phyloP scores from a whole-genome alignment of 306 rosid species.

The Hippophae rhamnoides region DNA sequence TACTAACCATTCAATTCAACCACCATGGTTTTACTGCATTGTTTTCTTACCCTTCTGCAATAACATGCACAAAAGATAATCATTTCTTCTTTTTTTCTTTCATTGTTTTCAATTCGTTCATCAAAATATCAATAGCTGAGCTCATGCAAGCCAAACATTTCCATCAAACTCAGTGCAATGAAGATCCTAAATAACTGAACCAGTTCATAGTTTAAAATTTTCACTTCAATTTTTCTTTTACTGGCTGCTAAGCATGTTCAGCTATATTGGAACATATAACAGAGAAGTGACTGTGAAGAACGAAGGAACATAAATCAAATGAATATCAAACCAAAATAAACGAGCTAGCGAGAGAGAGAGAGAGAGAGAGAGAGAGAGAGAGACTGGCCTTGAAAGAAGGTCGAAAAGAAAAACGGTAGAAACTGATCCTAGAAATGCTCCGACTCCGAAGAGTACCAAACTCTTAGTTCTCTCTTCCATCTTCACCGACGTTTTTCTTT shows the following conservation, averaged over 20 bases:
- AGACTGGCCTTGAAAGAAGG: constrained; percentile 54
- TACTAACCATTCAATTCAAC: constrained; percentile 30
- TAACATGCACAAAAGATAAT: background rate
- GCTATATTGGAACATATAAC: background rate
- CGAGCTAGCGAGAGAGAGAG: background rate
- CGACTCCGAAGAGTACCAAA: constrained; percentile 56
- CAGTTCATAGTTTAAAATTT: background rate
- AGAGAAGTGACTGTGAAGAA: background rate
- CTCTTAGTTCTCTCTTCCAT: constrained; percentile 44
- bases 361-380: constrained; percentile 4
- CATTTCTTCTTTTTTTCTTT: background rate
- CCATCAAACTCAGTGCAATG: background rate
- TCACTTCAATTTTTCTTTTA: background rate
- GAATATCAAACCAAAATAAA: background rate
- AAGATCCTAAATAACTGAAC: background rate
- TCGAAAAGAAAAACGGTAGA: constrained; percentile 58
- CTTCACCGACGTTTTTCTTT: constrained; percentile 1
- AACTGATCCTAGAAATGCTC: constrained; percentile 68
- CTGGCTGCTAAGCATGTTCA: background rate
- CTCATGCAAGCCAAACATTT: background rate
- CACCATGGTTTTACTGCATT: constrained; percentile 15
- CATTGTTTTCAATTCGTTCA: background rate
- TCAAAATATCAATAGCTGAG: background rate
- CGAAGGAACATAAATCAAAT: background rate
- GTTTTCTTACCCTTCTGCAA: constrained; percentile 37